Evolutionary conservation across 305 asterid species (phyloP), one percentile per base, ranked within the genome.

Genomic region (Rubia peregrina): DNA sequence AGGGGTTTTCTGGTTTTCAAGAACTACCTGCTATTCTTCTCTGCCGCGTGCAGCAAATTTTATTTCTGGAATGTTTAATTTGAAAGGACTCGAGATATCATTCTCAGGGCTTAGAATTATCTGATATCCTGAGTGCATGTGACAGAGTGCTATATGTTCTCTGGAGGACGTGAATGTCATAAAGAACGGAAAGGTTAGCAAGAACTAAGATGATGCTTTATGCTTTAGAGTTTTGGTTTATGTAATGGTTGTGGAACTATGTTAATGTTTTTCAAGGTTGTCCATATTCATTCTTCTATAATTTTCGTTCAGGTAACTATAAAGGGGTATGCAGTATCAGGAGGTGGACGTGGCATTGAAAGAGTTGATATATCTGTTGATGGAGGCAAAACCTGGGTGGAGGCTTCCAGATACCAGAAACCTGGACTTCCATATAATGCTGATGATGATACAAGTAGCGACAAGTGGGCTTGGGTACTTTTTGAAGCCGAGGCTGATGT

Each of bases 381-480:
- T 72, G 95, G 97, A 10, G 97, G 96, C 74, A 89, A 86, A 80
- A 85, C 95, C 48, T 90, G 96, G 97, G 69, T 83, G 72, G 98
- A 93, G 85, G 97, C 96, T 79, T 70, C 87, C 74, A 89, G 85
- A 76, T 85, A 73, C 74, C 97, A 90, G 82, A 93, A 83, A 78
- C 42, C 85, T 36, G 89, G 90, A 33, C 53, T 80, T 74, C 89
- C 90, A 66, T 90, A 93, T 71, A 63, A 82, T 73, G 79, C 96
- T 75, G 98, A 82, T 55, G 75, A 69, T 49, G 83, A 73, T 59
- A 82, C 81, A 71, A 83, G 68, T 77, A 78, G 89, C 67, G 98
- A 93, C 81, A 90, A 83, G 83, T 93, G 97, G 98, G 97, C 97
- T n/a, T 93, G 97, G 98, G 95, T 89, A 36, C 80, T 93, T 72